Evolutionary conservation across 805 yeast genomes (phyloP).

Genomic region (Kodamaea hsintzibuensis): DNA sequence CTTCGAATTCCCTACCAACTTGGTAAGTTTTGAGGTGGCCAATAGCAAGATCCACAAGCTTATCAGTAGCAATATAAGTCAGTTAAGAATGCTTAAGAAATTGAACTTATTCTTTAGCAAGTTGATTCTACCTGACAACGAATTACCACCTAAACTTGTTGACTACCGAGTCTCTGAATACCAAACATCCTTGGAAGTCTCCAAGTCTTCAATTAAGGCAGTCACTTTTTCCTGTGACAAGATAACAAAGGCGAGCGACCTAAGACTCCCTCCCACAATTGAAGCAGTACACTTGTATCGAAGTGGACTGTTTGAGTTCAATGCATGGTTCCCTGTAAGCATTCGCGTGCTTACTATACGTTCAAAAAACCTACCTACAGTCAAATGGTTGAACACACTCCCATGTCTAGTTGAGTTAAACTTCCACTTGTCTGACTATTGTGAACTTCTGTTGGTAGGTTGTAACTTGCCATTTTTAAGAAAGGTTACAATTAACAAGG

Average conservation of each 20-base stretch:
- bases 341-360: neutral
- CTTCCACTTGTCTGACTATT: neutral
- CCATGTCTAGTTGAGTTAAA: neutral
- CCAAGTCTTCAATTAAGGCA: neutral
- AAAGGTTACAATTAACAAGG: neutral
- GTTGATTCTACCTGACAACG: neutral
- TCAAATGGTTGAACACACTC: neutral
- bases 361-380: neutral
- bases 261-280: neutral
- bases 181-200: neutral
- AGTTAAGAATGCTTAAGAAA: neutral
- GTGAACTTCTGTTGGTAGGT: neutral
- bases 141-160: neutral
- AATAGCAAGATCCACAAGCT: neutral
- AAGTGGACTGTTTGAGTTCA: neutral
- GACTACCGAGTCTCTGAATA: neutral
- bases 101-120: neutral
- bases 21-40: neutral
- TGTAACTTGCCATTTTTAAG: neutral
- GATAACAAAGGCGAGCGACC: neutral
- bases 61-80: neutral
- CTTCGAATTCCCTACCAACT: neutral
- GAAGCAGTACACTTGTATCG: neutral
- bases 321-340: neutral
- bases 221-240: neutral